These are phyloP conservation scores for Cymodocea nodosa DNA, from an alignment of 116 monocot genomes.

Conservation along the genomic window DNA sequence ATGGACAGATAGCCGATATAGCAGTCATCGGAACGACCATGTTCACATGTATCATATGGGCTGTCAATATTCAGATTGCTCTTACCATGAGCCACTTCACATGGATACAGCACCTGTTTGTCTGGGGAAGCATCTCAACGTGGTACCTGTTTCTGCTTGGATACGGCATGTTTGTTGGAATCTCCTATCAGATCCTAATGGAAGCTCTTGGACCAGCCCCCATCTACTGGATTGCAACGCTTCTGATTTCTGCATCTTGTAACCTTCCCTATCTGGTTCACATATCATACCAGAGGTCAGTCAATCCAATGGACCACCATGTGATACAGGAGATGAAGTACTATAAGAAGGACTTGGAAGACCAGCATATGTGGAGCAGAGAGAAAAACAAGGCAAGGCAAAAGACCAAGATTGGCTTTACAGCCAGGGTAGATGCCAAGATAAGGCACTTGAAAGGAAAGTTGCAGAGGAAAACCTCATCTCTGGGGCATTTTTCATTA, in stretches of 20 bases:
- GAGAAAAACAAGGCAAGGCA: slow-evolving; percentile 58
- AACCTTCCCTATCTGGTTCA: slow-evolving; percentile 52
- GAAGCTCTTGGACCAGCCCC: slow-evolving; percentile 60
- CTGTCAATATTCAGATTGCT: slow-evolving; percentile 64
- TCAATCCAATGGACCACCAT: slow-evolving; percentile 71
- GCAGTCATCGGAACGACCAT: slow-evolving; percentile 53
- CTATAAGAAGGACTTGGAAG: slow-evolving; percentile 56
- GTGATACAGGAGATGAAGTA: slow-evolving; percentile 82
- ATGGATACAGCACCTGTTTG: slow-evolving; percentile 69
- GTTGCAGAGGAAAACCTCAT: slow-evolving; percentile 53
- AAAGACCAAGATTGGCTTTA: slow-evolving; percentile 66
- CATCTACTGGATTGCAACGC: slow-evolving; percentile 42
- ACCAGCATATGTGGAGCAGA: slow-evolving; percentile 64
- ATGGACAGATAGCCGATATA: slow-evolving; percentile 56
- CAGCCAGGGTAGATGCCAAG: slow-evolving; percentile 69
- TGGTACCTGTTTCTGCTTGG: slow-evolving; percentile 61
- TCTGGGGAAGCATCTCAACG: slow-evolving; percentile 55
- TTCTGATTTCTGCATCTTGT: slow-evolving; percentile 37
- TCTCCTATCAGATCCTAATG: slow-evolving; percentile 31
- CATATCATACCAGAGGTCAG: slow-evolving; percentile 47
- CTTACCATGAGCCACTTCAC: slow-evolving; percentile 78
- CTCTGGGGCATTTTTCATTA: slow-evolving; percentile 3
- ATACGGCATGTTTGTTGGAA: slow-evolving; percentile 37
- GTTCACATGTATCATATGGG: slow-evolving; percentile 88
- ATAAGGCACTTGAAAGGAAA: slow-evolving; percentile 50